Percentiles rank a stretch among this genome's conserved stretches.
Evolutionary conservation across 805 yeast species (phyloP).

Genomic region (Cephaloascus fragrans): DNA sequence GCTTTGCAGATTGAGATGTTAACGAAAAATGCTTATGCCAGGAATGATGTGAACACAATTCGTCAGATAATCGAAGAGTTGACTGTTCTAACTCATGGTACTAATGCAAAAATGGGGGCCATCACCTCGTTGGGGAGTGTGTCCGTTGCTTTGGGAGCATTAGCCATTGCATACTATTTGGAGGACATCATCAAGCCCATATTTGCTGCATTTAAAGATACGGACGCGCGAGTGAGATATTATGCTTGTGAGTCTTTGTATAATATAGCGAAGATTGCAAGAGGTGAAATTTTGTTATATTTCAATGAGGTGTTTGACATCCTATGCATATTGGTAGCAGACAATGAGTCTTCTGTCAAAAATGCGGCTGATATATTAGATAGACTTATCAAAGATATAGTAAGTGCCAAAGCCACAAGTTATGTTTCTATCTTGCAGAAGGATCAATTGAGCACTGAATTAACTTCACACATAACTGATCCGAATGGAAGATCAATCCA

Average conservation of each 20-base stretch:
- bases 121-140: constrained; percentile 93
- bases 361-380: constrained; percentile 94
- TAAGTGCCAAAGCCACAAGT: constrained; percentile 86
- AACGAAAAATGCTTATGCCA: constrained; percentile 58
- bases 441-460: constrained; percentile 17
- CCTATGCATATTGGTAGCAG: constrained; percentile 81
- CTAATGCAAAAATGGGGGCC: constrained; percentile 83
- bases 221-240: constrained; percentile 93
- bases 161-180: constrained; percentile 73
- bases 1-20: constrained; percentile 64
- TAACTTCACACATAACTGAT: constrained; percentile 35
- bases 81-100: constrained; percentile 74
- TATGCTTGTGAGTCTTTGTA: constrained; percentile 95
- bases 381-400: constrained; percentile 85
- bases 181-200: constrained; percentile 89
- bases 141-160: constrained; percentile 82
- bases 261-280: constrained; percentile 92
- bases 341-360: constrained; percentile 82
- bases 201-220: constrained; percentile 91
- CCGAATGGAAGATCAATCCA: constrained; percentile 51
- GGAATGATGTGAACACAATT: constrained; percentile 51
- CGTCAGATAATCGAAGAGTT: constrained; percentile 62
- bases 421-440: constrained; percentile 66
- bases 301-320: constrained; percentile 95
- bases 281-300: constrained; percentile 85